Evolutionary conservation across 495 filamentous ascomycete species (phyloP).

Genomic region (Daldinia grandis): DNA sequence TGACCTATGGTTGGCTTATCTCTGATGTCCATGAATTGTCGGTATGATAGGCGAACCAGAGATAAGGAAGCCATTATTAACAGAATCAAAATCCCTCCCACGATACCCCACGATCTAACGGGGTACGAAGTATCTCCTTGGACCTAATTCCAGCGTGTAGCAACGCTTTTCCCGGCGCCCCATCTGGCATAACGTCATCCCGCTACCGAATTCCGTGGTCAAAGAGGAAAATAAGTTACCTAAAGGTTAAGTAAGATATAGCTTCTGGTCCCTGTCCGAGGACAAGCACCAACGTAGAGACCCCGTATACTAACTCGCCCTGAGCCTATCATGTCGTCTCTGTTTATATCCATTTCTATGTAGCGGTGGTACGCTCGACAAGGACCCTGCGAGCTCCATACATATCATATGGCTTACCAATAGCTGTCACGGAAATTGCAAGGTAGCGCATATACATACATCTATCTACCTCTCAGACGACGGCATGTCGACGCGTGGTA

Average conservation of each 20-base stretch:
- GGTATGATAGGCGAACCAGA: constrained; percentile 41
- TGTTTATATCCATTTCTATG: neutral
- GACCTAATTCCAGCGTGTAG: constrained; percentile 25
- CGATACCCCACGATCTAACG: constrained; percentile 42
- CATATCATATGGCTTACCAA: constrained; percentile 7
- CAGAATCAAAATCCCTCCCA: constrained; percentile 40
- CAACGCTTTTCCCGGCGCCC: constrained; percentile 28
- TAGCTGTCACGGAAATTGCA: constrained; percentile 9
- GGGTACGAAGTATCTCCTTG: constrained; percentile 35
- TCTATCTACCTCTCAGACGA: constrained; percentile 8
- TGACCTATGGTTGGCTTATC: constrained; percentile 41
- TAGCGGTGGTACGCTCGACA: constrained; percentile 2
- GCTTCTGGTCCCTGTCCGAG: constrained; percentile 20
- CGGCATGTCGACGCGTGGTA: constrained; percentile 19
- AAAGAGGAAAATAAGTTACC: constrained; percentile 30
- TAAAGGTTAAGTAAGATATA: constrained; percentile 44
- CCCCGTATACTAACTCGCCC: neutral
- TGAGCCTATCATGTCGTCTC: constrained; percentile 22
- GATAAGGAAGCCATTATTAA: constrained; percentile 44
- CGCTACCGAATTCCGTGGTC: constrained; percentile 35
- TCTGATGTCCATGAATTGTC: constrained; percentile 38
- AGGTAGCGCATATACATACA: constrained; percentile 3
- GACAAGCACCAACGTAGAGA: constrained; percentile 8
- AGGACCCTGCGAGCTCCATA: constrained; percentile 8
- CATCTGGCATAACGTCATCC: constrained; percentile 35